phyloP scores from a whole-genome alignment of 2,329 filamentous ascomycete genomes.

The Aspergillus sp. region DNA sequence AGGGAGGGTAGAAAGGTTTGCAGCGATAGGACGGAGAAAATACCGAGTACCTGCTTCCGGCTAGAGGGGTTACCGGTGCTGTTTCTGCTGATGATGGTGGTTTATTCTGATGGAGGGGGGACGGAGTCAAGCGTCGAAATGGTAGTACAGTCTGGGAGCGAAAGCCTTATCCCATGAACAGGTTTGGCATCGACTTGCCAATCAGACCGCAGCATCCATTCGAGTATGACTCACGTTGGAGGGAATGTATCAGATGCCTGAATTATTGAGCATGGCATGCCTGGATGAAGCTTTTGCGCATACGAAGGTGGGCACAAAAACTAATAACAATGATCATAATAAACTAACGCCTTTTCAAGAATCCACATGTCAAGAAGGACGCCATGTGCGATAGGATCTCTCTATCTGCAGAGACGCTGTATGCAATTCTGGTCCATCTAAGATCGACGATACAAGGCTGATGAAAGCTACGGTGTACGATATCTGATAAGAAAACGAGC shows the following conservation, averaged over 20 bases:
- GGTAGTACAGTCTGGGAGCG: constrained; percentile 18
- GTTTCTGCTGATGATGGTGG: not conserved
- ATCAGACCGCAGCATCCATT: constrained; percentile 11
- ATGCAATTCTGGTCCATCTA: not conserved
- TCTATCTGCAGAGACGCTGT: not conserved
- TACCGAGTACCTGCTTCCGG: not conserved
- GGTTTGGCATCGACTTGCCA: constrained; percentile 17
- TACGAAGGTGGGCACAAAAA: too few relatives aligned
- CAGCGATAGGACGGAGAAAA: not conserved
- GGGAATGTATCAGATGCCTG: constrained; percentile 15
- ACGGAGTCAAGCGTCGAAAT: constrained; percentile 3
- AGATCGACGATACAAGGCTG: not conserved
- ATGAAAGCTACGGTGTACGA: not conserved
- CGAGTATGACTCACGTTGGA: constrained; percentile 17
- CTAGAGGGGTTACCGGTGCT: not conserved
- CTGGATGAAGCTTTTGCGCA: constrained; percentile 5
- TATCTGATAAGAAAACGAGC: too few relatives aligned
- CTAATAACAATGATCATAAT: too few relatives aligned
- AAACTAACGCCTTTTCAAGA: not conserved
- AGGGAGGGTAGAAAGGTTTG: not conserved
- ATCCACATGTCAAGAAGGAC: not conserved
- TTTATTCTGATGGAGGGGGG: constrained; percentile 4
- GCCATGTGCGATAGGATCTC: not conserved
- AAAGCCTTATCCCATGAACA: constrained; percentile 19
- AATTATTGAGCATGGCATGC: constrained; percentile 9